Conservation (phyloP, 2,329 filamentous ascomycete genomes). For the Hypoxylon sp. region DNA sequence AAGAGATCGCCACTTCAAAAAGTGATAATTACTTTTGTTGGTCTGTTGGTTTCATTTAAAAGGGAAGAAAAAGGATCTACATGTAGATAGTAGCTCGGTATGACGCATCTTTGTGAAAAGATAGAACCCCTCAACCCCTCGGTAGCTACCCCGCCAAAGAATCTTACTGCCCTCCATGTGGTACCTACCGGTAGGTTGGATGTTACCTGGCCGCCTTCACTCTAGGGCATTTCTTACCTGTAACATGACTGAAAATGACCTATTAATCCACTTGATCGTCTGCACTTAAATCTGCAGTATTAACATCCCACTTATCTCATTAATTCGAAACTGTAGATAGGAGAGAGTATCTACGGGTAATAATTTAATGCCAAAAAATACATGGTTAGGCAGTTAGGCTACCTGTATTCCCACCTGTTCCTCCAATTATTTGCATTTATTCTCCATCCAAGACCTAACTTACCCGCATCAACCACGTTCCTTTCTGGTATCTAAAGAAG, state of each 20-base stretch:
- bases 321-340: too few relatives aligned
- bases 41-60: neutral
- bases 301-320: slow-evolving; percentile 2
- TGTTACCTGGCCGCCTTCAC: slow-evolving; percentile 21
- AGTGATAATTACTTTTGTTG: neutral
- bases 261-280: slow-evolving; percentile 1
- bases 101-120: slow-evolving; percentile 33
- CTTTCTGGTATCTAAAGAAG: too few relatives aligned
- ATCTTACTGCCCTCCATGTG: neutral
- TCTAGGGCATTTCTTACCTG: neutral
- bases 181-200: too few relatives aligned
- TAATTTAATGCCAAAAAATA: neutral
- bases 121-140: slow-evolving; percentile 7
- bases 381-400: too few relatives aligned
- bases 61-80: slow-evolving; percentile 4
- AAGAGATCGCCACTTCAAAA: neutral
- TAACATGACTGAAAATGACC: neutral
- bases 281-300: too few relatives aligned
- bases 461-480: too few relatives aligned
- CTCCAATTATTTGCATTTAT: too few relatives aligned
- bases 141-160: slow-evolving; percentile 9
- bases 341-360: too few relatives aligned
- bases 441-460: too few relatives aligned
- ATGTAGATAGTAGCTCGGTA: slow-evolving; percentile 18
- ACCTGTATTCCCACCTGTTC: too few relatives aligned